A percentile compares a stretch with the other conserved stretches of the same genome.
phyloP scores from a whole-genome alignment of 352 stramenopile species.

The Pythium biforme region DNA sequence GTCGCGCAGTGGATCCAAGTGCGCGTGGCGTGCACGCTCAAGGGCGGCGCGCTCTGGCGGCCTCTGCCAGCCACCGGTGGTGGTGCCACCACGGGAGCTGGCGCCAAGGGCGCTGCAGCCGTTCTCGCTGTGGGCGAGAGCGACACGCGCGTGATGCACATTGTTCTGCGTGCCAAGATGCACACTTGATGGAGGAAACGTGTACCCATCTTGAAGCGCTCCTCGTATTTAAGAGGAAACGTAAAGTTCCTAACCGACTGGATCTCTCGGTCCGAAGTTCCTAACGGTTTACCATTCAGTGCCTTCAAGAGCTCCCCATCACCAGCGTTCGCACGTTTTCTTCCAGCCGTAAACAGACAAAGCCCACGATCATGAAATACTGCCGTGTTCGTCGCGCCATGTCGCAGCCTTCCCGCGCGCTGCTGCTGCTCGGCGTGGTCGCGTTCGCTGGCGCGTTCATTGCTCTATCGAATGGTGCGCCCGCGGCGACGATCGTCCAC shows the following conservation, averaged over 20 bases:
- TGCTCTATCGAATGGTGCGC: constrained; percentile 9
- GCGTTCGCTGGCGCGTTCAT: constrained; percentile 6
- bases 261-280: neutral
- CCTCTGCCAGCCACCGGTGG: neutral
- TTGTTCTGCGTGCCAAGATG: constrained; percentile 31
- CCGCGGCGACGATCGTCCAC: constrained; percentile 16
- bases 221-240: constrained; percentile 21
- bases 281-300: constrained; percentile 4
- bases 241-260: constrained; percentile 9
- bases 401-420: no score
- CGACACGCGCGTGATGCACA: constrained; percentile 23
- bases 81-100: neutral
- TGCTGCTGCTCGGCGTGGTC: no score
- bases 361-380: no score
- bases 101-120: neutral
- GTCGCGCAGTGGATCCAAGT: constrained; percentile 37
- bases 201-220: constrained; percentile 18
- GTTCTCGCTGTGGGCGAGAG: neutral
- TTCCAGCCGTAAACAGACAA: no score
- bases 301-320: no score
- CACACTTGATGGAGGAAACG: constrained; percentile 1
- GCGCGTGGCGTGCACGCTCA: constrained; percentile 26
- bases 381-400: no score
- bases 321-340: no score
- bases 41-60: constrained; percentile 27